Evolutionary conservation across 1,139 yeast species (phyloP).

Genomic region (Yamadazyma taylorii): DNA sequence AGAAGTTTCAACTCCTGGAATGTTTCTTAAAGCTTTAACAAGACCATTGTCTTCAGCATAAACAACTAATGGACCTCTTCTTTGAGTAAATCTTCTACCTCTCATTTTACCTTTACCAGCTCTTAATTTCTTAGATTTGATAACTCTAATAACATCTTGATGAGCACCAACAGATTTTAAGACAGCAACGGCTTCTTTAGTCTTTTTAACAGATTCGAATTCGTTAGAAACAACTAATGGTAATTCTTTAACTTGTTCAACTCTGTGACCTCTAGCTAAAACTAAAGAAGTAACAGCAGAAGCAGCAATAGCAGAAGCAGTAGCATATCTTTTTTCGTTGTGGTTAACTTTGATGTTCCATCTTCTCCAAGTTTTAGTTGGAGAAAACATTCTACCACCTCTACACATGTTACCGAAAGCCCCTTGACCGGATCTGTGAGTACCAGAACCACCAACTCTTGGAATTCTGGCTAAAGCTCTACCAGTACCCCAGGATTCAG

Average conservation of each 20-base stretch:
- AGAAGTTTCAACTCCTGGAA: conserved; percentile 99
- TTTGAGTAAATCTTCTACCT: conserved; percentile 99
- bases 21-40: conserved; percentile 98
- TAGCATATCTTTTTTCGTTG: conserved; percentile 99
- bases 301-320: conserved; percentile 99
- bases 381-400: conserved; percentile 99
- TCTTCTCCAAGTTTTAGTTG: conserved; percentile 99
- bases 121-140: conserved; percentile 98
- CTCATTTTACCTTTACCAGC: conserved; percentile 99
- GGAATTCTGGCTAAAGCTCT: conserved; percentile 99
- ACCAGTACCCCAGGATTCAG: conserved; percentile 99
- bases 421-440: conserved; percentile 99
- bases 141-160: conserved; percentile 96
- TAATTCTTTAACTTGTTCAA: conserved; percentile 96
- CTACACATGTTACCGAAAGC: conserved; percentile 99
- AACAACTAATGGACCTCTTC: conserved; percentile 99
- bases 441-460: conserved; percentile 99
- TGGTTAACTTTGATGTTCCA: conserved; percentile 99
- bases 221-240: conserved; percentile 97
- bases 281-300: conserved; percentile 98
- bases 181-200: conserved; percentile 98
- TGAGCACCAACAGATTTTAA: conserved; percentile 99
- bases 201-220: conserved; percentile 89
- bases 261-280: conserved; percentile 99
- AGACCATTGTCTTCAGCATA: conserved; percentile 97